Base-by-base conservation (phyloP, 2,329 filamentous ascomycete species). In the Gremmenia infestans region DNA sequence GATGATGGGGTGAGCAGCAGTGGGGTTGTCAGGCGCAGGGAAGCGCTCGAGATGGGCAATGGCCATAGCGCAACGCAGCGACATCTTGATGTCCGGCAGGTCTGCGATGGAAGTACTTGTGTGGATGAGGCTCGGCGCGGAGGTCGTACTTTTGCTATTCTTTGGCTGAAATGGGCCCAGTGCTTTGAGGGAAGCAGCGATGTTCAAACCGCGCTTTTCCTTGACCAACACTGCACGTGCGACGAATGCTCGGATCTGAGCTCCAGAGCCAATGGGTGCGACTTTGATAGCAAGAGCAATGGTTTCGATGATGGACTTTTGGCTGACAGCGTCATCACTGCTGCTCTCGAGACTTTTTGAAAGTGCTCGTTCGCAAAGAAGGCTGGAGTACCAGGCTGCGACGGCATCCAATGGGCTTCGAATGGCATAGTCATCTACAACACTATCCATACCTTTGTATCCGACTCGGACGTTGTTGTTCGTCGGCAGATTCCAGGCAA, bases 381-480 rank as follows among this genome's bases (percentile, higher is more conserved):
- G 78, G 60, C 84, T 90, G 0, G 92, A 95, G 76, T 86, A 94
- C 92, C 92, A 97, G 2, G 92, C 90, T 6, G 92, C 90, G 51
- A 97, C 83, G 12, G 91, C 91, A 71, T 97, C 93, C 62, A 97
- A 81, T 0, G 92, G 90, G 17, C 90, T 94, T 52, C 88, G 84
- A 58, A 97, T 89, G 2, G 91, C 87, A 52, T 84, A 83, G 66
- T 97, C 93, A 57, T 94, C 88, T 3, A 94, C 88, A 1, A 96
- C 90, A 5, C 82, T 80, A 68, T 95, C 88, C 79, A 95, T 88
- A 48, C 88, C 84, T 52, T 87, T 83, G 60, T 89, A 87, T 22
- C 79, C 76, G 3, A 80, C 76, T 45, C 78, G 74, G 0, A 85
- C 80, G 32, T 86, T 83, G 65, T 89, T 78, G 2, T 85, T 83